phyloP scores from a whole-genome alignment of 305 asterid genomes.

The Fraxinus angustifolia region DNA sequence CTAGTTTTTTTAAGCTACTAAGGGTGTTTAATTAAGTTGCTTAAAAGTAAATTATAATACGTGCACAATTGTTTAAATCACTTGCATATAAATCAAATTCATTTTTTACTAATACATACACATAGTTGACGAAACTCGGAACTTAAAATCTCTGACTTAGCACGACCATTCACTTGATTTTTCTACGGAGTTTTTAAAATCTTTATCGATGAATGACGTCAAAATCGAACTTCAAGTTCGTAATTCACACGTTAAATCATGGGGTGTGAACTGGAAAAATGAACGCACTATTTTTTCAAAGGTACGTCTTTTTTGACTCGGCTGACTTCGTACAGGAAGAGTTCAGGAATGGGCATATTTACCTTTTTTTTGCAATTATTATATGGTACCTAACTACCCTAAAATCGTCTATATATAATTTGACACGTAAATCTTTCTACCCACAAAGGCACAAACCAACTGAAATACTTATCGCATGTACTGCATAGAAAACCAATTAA shows the following conservation, averaged over 20 bases:
- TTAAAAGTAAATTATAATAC: background rate
- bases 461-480: background rate
- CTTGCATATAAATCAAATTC: background rate
- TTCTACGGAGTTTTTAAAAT: background rate
- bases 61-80: background rate
- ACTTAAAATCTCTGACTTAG: background rate
- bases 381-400: background rate
- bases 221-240: background rate
- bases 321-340: background rate
- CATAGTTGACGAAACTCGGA: background rate
- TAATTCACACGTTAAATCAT: background rate
- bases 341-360: background rate
- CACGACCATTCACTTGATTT: background rate
- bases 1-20: background rate
- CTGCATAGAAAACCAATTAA: background rate
- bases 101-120: background rate
- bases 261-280: background rate
- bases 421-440: background rate
- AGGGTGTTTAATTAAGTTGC: background rate
- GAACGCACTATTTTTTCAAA: background rate
- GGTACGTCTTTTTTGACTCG: background rate
- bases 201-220: background rate
- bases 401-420: background rate
- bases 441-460: background rate
- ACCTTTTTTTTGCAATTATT: background rate